These are phyloP conservation scores for Athelia sp. DNA, from an alignment of 1,284 basidiomycete genomes.

Conservation along the genomic window DNA sequence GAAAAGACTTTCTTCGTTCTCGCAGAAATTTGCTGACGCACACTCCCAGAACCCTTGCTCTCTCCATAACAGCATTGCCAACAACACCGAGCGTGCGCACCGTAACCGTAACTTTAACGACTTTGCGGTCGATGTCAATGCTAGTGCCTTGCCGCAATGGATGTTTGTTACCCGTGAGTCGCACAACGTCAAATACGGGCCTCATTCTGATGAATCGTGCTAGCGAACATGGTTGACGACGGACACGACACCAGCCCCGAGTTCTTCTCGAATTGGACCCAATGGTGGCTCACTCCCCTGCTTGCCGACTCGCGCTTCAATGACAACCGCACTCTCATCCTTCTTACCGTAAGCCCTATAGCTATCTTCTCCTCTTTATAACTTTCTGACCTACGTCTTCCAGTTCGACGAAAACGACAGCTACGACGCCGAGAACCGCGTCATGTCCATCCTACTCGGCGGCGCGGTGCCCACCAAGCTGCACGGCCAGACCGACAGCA, in stretches of 20 bases:
- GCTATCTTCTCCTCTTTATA: background rate
- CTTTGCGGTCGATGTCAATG: constrained; percentile 48
- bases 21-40: too few species aligned
- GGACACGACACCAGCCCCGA: constrained; percentile 45
- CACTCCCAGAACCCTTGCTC: constrained; percentile 39
- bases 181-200: too few species aligned
- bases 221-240: background rate
- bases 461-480: constrained; percentile 39
- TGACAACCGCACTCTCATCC: constrained; percentile 44
- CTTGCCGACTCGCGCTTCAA: constrained; percentile 44
- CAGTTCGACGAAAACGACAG: constrained; percentile 47
- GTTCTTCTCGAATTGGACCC: constrained; percentile 44
- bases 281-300: constrained; percentile 50
- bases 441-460: constrained; percentile 49
- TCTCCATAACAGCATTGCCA: constrained; percentile 45
- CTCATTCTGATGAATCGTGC: too few species aligned
- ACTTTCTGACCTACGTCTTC: constrained; percentile 1
- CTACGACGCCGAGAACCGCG: constrained; percentile 39
- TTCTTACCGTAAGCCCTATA: constrained; percentile 37
- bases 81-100: constrained; percentile 33
- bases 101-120: constrained; percentile 66
- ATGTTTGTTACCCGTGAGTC: constrained; percentile 61
- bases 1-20: too few species aligned
- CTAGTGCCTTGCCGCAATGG: constrained; percentile 54
- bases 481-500: constrained; percentile 42